Percentiles rank a stretch among this genome's conserved stretches.
Conservation (phyloP, 345 rosid species). For the Schrenkiella parvula region DNA sequence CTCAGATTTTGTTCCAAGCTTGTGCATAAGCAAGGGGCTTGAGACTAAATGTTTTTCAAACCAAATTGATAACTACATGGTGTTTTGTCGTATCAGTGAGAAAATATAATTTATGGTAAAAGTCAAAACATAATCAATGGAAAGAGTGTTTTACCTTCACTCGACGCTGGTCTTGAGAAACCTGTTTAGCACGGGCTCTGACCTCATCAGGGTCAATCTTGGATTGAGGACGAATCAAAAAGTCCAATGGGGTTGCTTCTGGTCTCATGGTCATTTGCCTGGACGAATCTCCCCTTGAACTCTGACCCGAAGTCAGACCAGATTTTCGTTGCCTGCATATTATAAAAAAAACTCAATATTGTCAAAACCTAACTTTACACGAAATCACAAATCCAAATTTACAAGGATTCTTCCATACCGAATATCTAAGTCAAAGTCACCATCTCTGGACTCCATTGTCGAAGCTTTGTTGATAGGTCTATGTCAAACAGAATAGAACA, state of each 20-base stretch:
- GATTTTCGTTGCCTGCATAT: constrained; percentile 57
- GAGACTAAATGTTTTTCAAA: not conserved
- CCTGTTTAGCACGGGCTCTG: constrained; percentile 83
- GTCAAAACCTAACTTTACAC: not conserved
- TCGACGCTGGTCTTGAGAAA: constrained; percentile 87
- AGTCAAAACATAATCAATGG: not conserved
- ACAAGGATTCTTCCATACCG: constrained; percentile 43
- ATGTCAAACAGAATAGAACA: not conserved
- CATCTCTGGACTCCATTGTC: constrained; percentile 80
- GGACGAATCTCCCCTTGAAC: constrained; percentile 67
- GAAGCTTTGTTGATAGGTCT: constrained; percentile 68
- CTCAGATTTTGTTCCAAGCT: not conserved
- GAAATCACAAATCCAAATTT: not conserved
- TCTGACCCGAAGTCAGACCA: constrained; percentile 62
- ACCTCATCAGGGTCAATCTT: constrained; percentile 88
- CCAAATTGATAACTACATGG: not conserved
- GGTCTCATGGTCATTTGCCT: constrained; percentile 77
- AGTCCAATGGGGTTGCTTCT: constrained; percentile 95
- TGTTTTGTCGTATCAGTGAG: not conserved
- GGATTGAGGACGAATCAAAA: constrained; percentile 88
- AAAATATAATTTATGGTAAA: not conserved
- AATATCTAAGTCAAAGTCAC: constrained; percentile 81
- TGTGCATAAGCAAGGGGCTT: not conserved
- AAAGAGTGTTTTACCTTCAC: constrained; percentile 47
- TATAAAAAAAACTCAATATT: constrained; percentile 6